These are phyloP conservation scores for Verticillium tricorpus DNA, from an alignment of 2,329 filamentous ascomycete genomes.

Conservation along the genomic window DNA sequence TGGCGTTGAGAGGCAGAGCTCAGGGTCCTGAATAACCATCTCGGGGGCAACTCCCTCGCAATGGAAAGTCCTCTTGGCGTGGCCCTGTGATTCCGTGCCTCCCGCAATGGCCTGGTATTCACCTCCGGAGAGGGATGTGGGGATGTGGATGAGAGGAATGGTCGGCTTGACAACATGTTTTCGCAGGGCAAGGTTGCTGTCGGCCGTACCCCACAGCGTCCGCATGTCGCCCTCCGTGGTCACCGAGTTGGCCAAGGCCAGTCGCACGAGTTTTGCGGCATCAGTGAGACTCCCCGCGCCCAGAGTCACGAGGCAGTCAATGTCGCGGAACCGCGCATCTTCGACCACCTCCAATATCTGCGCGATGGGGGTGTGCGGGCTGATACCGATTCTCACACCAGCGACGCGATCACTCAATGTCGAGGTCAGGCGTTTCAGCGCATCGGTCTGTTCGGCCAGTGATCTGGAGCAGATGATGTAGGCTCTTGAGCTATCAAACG, in stretches of 20 bases:
- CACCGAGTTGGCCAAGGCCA: slow-evolving; percentile 44
- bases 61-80: slow-evolving; percentile 22
- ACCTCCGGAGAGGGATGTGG: slow-evolving; percentile 29
- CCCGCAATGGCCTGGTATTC: slow-evolving; percentile 28
- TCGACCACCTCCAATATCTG: slow-evolving; percentile 43
- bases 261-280: slow-evolving; percentile 46
- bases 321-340: slow-evolving; percentile 29
- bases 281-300: slow-evolving; percentile 54
- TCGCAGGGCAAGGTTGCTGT: slow-evolving; percentile 15
- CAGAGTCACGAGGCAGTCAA: slow-evolving; percentile 48
- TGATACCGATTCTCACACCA: slow-evolving; percentile 45
- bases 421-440: slow-evolving; percentile 33
- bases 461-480: slow-evolving; percentile 40
- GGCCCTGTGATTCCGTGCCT: slow-evolving; percentile 19
- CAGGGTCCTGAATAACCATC: slow-evolving; percentile 53
- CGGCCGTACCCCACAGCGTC: slow-evolving; percentile 22
- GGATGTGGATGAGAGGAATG: slow-evolving; percentile 27
- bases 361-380: slow-evolving; percentile 48
- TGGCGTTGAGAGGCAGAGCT: slow-evolving; percentile 45
- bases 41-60: slow-evolving; percentile 35
- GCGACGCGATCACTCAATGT: slow-evolving; percentile 37
- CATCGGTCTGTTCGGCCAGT: slow-evolving; percentile 39
- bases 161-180: slow-evolving; percentile 12
- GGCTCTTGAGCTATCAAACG: slow-evolving; percentile 38
- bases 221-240: slow-evolving; percentile 30